phyloP scores from a whole-genome alignment of 1,139 yeast genomes.

The Pichia sp. region DNA sequence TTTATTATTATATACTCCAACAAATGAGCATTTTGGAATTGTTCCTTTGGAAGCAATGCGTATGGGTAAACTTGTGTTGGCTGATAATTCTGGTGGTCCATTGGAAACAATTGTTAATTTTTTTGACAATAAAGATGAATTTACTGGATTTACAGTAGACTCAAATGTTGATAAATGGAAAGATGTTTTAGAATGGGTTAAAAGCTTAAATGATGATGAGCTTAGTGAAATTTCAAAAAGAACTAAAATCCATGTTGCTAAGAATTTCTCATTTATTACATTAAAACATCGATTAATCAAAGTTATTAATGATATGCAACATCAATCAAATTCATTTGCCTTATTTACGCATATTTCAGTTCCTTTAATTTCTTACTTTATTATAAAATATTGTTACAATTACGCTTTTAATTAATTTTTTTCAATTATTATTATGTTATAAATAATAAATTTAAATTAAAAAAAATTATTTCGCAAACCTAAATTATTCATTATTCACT shows the following conservation, averaged over 20 bases:
- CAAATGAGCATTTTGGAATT: slow-evolving; percentile 92
- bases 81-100: slow-evolving; percentile 90
- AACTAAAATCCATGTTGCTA: slow-evolving; percentile 18
- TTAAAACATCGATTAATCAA: slow-evolving; percentile 18
- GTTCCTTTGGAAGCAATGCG: slow-evolving; percentile 96
- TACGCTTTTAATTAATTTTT: not conserved
- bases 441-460: not conserved
- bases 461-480: not conserved
- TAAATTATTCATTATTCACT: not conserved
- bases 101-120: slow-evolving; percentile 58
- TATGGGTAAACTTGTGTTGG: slow-evolving; percentile 74
- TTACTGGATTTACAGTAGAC: slow-evolving; percentile 74
- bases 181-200: slow-evolving; percentile 41
- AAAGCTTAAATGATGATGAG: slow-evolving; percentile 30
- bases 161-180: slow-evolving; percentile 61
- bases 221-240: slow-evolving; percentile 21
- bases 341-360: slow-evolving; percentile 1
- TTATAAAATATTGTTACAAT: not conserved
- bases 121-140: slow-evolving; percentile 32
- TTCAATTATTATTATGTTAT: not conserved
- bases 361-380: not conserved
- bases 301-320: slow-evolving; percentile 13
- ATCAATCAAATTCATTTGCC: not conserved
- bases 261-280: slow-evolving; percentile 24
- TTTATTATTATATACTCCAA: slow-evolving; percentile 78